Percentiles rank a stretch among this genome's conserved stretches.
Evolutionary conservation across 106 monocot genomes (phyloP).

Genomic region (Allium cepa): DNA sequence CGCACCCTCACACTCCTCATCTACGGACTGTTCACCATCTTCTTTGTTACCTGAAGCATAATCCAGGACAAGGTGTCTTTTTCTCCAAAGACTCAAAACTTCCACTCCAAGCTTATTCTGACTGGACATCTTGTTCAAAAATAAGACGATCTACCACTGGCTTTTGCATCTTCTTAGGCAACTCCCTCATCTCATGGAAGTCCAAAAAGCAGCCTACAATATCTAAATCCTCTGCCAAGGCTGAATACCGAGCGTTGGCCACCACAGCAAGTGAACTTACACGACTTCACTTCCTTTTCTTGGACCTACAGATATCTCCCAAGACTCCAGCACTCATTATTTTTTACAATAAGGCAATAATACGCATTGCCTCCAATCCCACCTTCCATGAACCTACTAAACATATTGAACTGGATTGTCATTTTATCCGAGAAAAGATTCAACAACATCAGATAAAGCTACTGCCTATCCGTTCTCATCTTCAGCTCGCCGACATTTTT

Average conservation of each 20-base stretch:
- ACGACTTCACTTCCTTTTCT: not conserved
- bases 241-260: not conserved
- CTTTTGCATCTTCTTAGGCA: constrained; percentile 2
- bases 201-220: constrained; percentile 5
- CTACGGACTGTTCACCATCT: constrained; percentile 15
- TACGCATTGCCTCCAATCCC: too few relatives aligned
- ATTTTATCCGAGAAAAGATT: too few relatives aligned
- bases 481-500: too few relatives aligned
- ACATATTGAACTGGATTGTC: too few relatives aligned
- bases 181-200: not conserved
- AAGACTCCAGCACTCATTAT: not conserved
- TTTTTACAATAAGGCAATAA: too few relatives aligned
- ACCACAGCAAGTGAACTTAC: not conserved
- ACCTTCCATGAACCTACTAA: too few relatives aligned
- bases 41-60: constrained; percentile 15
- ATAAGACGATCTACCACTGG: constrained; percentile 1
- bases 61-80: not conserved
- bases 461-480: too few relatives aligned
- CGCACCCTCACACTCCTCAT: not conserved
- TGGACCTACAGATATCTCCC: not conserved
- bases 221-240: not conserved
- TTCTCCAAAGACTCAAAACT: not conserved
- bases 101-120: constrained; percentile 5
- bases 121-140: constrained; percentile 3
- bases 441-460: too few relatives aligned